Percentiles rank a stretch among this genome's conserved stretches.
phyloP scores from a whole-genome alignment of 2,329 filamentous ascomycete genomes.

The Pseudomassariella vexata region DNA sequence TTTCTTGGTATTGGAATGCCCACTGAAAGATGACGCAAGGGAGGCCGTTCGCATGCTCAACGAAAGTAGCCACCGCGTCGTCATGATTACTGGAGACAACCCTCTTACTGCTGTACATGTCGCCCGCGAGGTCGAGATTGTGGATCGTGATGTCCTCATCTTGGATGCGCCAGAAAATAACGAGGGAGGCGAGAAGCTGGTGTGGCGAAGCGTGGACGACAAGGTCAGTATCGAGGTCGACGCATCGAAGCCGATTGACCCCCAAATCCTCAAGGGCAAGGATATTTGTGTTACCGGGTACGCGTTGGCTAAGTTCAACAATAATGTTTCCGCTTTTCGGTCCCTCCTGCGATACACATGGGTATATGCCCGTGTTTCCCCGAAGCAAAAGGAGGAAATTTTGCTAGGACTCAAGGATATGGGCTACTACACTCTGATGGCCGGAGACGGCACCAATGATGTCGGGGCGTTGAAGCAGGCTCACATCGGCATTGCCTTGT shows the following conservation, averaged over 20 bases:
- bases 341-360: conserved; percentile 83
- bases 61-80: conserved; percentile 94
- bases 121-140: conserved; percentile 91
- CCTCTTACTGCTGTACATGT: conserved; percentile 95
- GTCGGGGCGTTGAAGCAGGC: conserved; percentile 97
- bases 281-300: conserved; percentile 96
- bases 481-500: conserved; percentile 89
- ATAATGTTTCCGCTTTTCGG: conserved; percentile 62
- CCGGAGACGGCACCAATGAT: conserved; percentile 96
- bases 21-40: conserved; percentile 92
- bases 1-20: conserved; percentile 91
- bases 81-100: conserved; percentile 99
- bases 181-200: conserved; percentile 69
- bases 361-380: conserved; percentile 97
- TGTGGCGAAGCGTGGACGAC: conserved; percentile 95
- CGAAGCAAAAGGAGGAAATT: conserved; percentile 98
- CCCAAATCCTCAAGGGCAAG: conserved; percentile 74
- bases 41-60: conserved; percentile 95
- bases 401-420: conserved; percentile 92
- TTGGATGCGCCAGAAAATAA: conserved; percentile 92
- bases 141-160: conserved; percentile 91
- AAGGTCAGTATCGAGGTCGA: conserved; percentile 81
- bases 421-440: conserved; percentile 98
- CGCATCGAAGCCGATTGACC: conserved; percentile 72
- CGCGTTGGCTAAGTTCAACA: conserved; percentile 83